Base-by-base conservation (phyloP, 805 yeast species). In the Lipomyces chichibuensis region DNA sequence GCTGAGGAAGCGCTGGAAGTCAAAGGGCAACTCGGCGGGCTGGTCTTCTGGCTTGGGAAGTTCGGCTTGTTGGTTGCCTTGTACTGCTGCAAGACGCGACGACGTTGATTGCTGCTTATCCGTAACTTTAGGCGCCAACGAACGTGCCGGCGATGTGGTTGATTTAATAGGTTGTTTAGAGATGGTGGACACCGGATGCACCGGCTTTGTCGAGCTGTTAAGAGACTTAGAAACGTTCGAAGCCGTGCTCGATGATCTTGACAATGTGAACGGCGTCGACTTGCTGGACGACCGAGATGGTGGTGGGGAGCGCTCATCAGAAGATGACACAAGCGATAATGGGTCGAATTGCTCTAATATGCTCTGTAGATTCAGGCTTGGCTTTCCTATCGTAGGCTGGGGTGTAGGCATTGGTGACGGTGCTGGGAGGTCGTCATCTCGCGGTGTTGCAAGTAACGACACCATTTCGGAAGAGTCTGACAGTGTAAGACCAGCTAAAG, bases 1-100 rank as follows among this genome's bases (percentile, higher is more conserved):
- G 13, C 82, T 81, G 52, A 92, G 81, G 75, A 95, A 95, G 29
- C 83, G 78, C 75, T 91, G 97, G 76, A 94, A 95, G 76, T 95
- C 97, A 78, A 94, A 93, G 3, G 84, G 81, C 32, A 66, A 59
- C 52, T 75, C 77, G 32, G 68, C 76, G 64, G 75, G 69, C 67
- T 68, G 80, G 77, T 27, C 79, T 53, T 66, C 71, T 7, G 66
- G 66, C 46, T 69, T 62, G 49, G 71, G 66, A 17, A 65, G 59
- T 8, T 66, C 61, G 23, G 57, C 43, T 2, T 62, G 57, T 37
- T 55, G 63, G 32, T 5, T 43, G 20, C 9, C 49, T 17, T 43
- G 20, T n/a, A 43, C 49, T 2, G 49, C 49, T 17, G 49, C 49
- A 4, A 43, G 8, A 6, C 49, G 49, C 23, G 49, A 17, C 20